phyloP scores from a whole-genome alignment of 306 rosid species.

The Corylus avellana region DNA sequence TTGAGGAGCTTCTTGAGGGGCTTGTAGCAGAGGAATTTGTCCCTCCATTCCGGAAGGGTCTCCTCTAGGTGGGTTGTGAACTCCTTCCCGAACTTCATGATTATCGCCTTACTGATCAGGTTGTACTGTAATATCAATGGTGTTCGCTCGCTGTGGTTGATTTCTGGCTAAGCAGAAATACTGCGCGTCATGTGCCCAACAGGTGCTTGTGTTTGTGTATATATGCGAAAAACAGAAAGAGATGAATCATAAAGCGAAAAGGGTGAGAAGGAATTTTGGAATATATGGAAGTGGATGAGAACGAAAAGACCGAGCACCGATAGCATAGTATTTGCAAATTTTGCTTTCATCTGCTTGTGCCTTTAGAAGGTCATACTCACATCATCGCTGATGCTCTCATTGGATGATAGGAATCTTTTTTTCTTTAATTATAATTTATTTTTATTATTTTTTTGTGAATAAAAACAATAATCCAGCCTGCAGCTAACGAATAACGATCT shows the following conservation, averaged over 20 bases:
- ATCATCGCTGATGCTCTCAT: no score
- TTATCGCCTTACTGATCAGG: not conserved
- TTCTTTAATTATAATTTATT: not conserved
- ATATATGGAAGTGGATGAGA: not conserved
- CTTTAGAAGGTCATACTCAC: not conserved
- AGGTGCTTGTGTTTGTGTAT: not conserved
- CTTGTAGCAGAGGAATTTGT: conserved; percentile 91
- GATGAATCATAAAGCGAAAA: not conserved
- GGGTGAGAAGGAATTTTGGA: conserved; percentile 14
- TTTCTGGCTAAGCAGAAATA: not conserved
- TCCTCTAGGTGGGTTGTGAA: conserved; percentile 84
- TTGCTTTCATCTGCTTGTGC: not conserved
- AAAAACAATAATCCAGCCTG: not conserved
- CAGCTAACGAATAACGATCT: no score
- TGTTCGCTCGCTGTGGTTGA: not conserved
- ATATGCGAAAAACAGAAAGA: not conserved
- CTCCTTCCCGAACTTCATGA: conserved; percentile 93
- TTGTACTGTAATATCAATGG: no score
- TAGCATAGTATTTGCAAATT: not conserved
- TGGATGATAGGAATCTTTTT: not conserved
- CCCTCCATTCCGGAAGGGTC: conserved; percentile 97
- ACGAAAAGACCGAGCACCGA: not conserved
- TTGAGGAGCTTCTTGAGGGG: conserved; percentile 83
- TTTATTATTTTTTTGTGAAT: not conserved
- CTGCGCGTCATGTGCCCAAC: not conserved